Evolutionary conservation across 2,329 filamentous ascomycete genomes (phyloP), one percentile per base, ranked within the genome.

Genomic region (Cladosporium halotolerans): DNA sequence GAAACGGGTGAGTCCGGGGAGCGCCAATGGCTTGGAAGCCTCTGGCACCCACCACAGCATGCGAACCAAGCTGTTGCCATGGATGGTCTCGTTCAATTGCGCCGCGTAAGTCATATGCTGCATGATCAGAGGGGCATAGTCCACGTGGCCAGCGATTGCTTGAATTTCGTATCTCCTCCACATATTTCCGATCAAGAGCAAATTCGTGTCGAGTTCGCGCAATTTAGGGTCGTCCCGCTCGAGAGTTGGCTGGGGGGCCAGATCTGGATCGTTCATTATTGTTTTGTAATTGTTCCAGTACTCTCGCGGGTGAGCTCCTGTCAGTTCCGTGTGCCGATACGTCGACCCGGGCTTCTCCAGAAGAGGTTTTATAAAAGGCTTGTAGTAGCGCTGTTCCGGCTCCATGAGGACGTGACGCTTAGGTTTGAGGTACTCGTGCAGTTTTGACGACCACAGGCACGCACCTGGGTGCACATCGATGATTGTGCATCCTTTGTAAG

Each of bases 351-450:
- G 67, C 33, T 65, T 55, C 0, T 72, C 62, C 28, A 75, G 49
- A 1, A 76, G 63, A 8, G 72, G 73, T 19, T 70, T 63, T 19
- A 96, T 79, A 56, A 85, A 82, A 0, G 80, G 73, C 1, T 71
- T 58, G 66, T 87, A 92, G 3, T 78, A 62, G 0, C 75, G 70
- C 2, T 71, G 68, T 33, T 88, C 80, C 2, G 84, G 83, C 64
- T 97, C 91, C 70, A 96, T 77, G 40, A 99, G 76, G 42, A 96
- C 73, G 72, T 99, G 93, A 4, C 81, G 84, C 54, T 89, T 83
- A 4, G 92, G 92, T 62, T 89, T 73, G 7, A 99, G 75, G 43
- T 79, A 73, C 0, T 88, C 77, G 66, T 96, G 83, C 1, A 97
- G 74, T 62, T 85, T 88, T 28, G 76, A 75, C 33, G 91, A 95